phyloP scores from a whole-genome alignment of 2,329 filamentous ascomycete genomes.

The Madurella fahalii region DNA sequence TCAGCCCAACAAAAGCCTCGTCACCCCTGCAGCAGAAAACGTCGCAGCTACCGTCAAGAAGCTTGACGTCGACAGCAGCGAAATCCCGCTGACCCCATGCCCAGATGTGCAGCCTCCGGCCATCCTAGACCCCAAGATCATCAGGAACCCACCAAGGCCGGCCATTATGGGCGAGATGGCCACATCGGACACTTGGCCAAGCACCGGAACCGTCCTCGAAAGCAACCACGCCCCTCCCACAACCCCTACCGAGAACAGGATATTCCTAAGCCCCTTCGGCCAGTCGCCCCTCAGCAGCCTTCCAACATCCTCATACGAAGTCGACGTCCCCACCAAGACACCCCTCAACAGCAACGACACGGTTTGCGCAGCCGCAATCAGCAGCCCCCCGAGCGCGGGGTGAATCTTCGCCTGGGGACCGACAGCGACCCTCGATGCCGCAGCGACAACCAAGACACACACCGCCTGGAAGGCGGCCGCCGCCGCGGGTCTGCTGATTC shows the following conservation, averaged over 20 bases:
- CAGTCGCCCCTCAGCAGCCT: conserved; percentile 40
- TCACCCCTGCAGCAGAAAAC: conserved; percentile 37
- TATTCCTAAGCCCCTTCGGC: conserved; percentile 36
- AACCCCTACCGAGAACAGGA: conserved; percentile 52
- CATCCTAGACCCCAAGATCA: conserved; percentile 57
- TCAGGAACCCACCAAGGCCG: conserved; percentile 50
- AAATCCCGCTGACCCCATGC: conserved; percentile 65
- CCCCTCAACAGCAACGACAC: conserved; percentile 50
- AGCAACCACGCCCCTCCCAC: conserved; percentile 43
- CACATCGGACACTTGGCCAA: conserved; percentile 27
- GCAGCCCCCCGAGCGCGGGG: conserved; percentile 52
- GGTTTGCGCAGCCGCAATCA: conserved; percentile 56
- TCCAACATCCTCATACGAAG: conserved; percentile 58
- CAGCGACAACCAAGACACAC: conserved; percentile 39
- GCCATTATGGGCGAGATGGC: conserved; percentile 38
- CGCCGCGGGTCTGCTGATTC: conserved; percentile 35
- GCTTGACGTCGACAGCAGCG: conserved; percentile 58
- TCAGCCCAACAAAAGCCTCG: conserved; percentile 16
- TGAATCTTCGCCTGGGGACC: conserved; percentile 36
- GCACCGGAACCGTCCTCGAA: conserved; percentile 31
- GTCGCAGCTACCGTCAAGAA: conserved; percentile 56
- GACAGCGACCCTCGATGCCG: conserved; percentile 31
- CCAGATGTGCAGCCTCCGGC: conserved; percentile 66
- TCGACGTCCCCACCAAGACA: conserved; percentile 57
- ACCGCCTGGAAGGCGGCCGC: conserved; percentile 42